Conservation (phyloP, 2,329 filamentous ascomycete species). For the Davidsoniella neocaledoniae region DNA sequence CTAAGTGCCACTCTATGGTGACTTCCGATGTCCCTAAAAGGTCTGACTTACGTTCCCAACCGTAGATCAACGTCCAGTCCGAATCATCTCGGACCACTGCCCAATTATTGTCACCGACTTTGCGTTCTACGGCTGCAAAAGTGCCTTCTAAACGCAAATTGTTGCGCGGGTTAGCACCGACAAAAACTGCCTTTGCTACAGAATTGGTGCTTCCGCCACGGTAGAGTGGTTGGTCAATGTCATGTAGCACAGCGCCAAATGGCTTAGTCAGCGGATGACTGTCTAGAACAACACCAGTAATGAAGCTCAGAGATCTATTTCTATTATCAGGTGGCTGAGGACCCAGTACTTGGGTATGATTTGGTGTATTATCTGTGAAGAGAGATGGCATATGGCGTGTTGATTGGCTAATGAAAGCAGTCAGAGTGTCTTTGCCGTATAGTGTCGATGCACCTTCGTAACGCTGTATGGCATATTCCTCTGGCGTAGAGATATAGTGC, state of each 20-base stretch:
- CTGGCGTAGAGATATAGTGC: constrained; percentile 57
- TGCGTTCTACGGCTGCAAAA: constrained; percentile 58
- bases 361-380: constrained; percentile 20
- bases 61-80: constrained; percentile 72
- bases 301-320: constrained; percentile 60
- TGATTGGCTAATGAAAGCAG: constrained; percentile 77
- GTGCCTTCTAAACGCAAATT: constrained; percentile 65
- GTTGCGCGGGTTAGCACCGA: constrained; percentile 81
- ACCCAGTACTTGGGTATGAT: constrained; percentile 24
- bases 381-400: constrained; percentile 36
- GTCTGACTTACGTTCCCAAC: constrained; percentile 58
- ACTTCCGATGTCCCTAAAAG: constrained; percentile 63
- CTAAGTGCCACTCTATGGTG: constrained; percentile 64
- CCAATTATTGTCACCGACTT: constrained; percentile 36
- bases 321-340: constrained; percentile 63
- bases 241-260: constrained; percentile 51
- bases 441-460: constrained; percentile 94
- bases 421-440: constrained; percentile 65
- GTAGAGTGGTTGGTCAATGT: constrained; percentile 35
- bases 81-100: constrained; percentile 48
- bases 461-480: constrained; percentile 56
- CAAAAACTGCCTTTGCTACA: constrained; percentile 42
- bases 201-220: constrained; percentile 40
- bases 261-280: constrained; percentile 43
- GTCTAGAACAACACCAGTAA: constrained; percentile 63